These are phyloP conservation scores for Domatiomyces globalis DNA, from an alignment of 2,329 filamentous ascomycete genomes.

Conservation along the genomic window DNA sequence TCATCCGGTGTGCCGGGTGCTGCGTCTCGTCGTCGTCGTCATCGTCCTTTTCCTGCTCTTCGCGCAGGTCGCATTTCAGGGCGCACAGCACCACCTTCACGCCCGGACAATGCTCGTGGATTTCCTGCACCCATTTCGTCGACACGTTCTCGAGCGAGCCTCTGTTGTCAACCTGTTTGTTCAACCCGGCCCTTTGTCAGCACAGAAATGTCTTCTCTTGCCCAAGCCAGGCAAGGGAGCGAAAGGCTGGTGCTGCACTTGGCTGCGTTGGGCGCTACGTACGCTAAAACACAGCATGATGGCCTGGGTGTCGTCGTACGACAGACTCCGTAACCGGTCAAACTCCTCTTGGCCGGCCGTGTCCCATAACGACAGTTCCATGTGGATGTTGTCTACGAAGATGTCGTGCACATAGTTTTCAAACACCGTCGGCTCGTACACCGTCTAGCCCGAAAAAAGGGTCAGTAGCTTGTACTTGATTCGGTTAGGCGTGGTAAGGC, in stretches of 20 bases:
- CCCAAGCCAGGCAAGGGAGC: not conserved
- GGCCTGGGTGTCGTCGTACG: slow-evolving; percentile 94
- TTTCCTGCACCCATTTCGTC: slow-evolving; percentile 96
- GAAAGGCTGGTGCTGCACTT: not conserved
- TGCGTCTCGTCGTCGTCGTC: slow-evolving; percentile 31
- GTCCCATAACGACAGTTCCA: slow-evolving; percentile 96
- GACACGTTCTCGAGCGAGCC: slow-evolving; percentile 97
- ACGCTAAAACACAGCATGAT: slow-evolving; percentile 98
- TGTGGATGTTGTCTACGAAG: slow-evolving; percentile 93
- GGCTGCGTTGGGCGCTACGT: slow-evolving; percentile 14
- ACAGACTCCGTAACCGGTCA: slow-evolving; percentile 84
- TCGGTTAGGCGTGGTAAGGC: slow-evolving; percentile 1
- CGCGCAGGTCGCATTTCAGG: slow-evolving; percentile 89
- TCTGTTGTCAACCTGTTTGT: slow-evolving; percentile 61
- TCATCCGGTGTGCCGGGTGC: slow-evolving; percentile 33
- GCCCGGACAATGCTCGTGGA: slow-evolving; percentile 90
- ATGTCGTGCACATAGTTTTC: slow-evolving; percentile 99
- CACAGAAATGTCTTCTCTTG: not conserved
- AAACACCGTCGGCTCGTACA: slow-evolving; percentile 25
- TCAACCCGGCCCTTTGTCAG: slow-evolving; percentile 1
- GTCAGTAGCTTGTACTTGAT: slow-evolving; percentile 59
- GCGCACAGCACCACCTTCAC: slow-evolving; percentile 92
- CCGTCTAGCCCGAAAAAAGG: slow-evolving; percentile 45
- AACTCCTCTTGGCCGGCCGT: slow-evolving; percentile 98
- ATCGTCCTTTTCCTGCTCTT: slow-evolving; percentile 59